Evolutionary conservation across 1,284 basidiomycete genomes (phyloP).

Genomic region (Ganoderma multipileum): DNA sequence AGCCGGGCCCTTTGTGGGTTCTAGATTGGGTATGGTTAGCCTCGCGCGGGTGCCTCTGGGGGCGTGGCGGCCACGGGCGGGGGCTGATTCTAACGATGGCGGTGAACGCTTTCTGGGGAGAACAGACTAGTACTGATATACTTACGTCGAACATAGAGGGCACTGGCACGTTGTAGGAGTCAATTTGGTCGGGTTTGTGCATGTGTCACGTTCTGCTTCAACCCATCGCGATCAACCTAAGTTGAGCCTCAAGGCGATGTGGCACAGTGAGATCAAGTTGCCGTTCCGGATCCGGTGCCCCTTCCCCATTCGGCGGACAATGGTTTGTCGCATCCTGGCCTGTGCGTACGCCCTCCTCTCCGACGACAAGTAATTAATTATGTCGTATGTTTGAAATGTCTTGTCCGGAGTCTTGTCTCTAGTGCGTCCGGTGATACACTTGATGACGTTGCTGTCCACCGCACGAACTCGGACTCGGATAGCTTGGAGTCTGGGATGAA

Average conservation of each 20-base stretch:
- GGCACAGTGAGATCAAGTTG: not conserved
- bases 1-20: conserved; percentile 2
- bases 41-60: not conserved
- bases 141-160: not conserved
- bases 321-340: not conserved
- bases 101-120: not conserved
- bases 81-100: not conserved
- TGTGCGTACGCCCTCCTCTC: not conserved
- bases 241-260: not conserved
- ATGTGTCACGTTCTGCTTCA: not conserved
- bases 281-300: too few species aligned
- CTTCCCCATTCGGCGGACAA: conserved; percentile 7
- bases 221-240: not conserved
- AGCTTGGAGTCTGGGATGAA: not conserved
- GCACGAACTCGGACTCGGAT: not conserved
- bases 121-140: not conserved
- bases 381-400: not conserved
- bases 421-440: conserved; percentile 6
- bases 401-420: not conserved
- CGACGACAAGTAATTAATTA: not conserved
- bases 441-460: conserved; percentile 5
- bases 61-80: not conserved
- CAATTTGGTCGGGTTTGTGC: conserved; percentile 15
- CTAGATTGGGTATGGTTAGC: not conserved
- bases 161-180: not conserved